Base-by-base conservation (phyloP, 192 early-diverging fungal species). In the Backusella psychrophila region DNA sequence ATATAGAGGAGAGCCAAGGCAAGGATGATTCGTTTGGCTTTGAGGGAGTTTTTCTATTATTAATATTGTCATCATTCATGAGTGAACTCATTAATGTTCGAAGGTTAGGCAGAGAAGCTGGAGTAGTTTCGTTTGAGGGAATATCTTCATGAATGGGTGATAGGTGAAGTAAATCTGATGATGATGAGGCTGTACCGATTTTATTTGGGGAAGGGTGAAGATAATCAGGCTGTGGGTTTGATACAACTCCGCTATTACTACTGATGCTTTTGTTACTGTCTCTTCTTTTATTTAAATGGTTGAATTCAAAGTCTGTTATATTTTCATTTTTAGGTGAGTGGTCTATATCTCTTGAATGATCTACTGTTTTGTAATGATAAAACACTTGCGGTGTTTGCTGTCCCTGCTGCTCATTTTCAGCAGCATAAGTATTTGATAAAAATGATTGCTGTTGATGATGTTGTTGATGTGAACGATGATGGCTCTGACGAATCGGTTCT, bases 11-110 rank as follows among this genome's bases (percentile, higher is more conserved):
- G 12, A 63, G 8, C 56, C 56, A 63, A 26, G 56, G 29, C 26
- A 63, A 12, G 3, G 56, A 63, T 14, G 56, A 63, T 29, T 63
- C 56, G 14, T 29, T n/a, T 4, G 3, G 12, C 7, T 11, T 29
- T 29, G 56, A 63, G 0, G 56, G n/a, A 14, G 9, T 72, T 11
- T 72, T 72, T 17, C 56, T 56, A 0, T 52, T 56, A 23, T 11
- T 19, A 42, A 1, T 33, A 15, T 36, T 38, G n/a, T 31, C n/a
- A 33, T 17, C 49, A 14, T 65, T 29, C 23, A 23, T 33, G 15
- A 71, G 21, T 29, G 72, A 59, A 15, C 41, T 63, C 34, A 74
- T 35, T 23, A 74, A 74, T 26, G 72, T 39, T 36, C 52, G 72
- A 21, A 74, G 52, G 39, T 59, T 74, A 8, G 72, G 72, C 19